Evolutionary conservation across 768 basidiomycete genomes (phyloP).

Genomic region (Podaxis pistillaris): DNA sequence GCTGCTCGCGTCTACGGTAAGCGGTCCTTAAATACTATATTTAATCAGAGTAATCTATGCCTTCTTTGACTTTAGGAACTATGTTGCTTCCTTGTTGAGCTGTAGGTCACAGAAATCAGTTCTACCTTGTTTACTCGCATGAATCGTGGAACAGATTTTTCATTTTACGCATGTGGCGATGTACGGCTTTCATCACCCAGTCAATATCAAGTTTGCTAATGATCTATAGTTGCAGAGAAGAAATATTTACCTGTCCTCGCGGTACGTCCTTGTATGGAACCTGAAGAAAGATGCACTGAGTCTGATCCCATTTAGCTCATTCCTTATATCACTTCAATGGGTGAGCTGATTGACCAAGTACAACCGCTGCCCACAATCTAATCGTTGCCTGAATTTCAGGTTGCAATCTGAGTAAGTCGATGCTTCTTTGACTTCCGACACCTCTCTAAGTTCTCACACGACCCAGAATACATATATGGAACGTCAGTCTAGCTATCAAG

Average conservation of each 20-base stretch:
- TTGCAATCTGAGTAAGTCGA: background rate
- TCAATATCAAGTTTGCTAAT: background rate
- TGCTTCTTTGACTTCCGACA: background rate
- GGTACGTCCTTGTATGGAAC: background rate
- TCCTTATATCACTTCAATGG: constrained; percentile 1
- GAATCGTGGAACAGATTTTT: background rate
- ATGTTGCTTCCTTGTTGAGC: background rate
- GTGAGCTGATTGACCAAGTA: background rate
- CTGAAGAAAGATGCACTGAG: background rate
- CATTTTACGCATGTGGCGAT: constrained; percentile 9
- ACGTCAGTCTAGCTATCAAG: background rate
- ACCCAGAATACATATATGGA: background rate
- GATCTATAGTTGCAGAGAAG: constrained; percentile 2
- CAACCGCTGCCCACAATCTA: background rate
- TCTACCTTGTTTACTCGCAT: background rate
- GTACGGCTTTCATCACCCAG: background rate
- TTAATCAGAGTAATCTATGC: background rate
- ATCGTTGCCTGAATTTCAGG: background rate
- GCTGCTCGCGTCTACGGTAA: background rate
- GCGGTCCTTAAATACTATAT: background rate
- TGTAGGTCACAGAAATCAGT: background rate
- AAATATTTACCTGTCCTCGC: background rate
- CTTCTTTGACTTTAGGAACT: background rate
- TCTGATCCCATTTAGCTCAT: background rate
- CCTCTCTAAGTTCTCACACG: background rate